Evolutionary conservation across 768 basidiomycete species (phyloP).

Genomic region (Lyophyllum semitale): DNA sequence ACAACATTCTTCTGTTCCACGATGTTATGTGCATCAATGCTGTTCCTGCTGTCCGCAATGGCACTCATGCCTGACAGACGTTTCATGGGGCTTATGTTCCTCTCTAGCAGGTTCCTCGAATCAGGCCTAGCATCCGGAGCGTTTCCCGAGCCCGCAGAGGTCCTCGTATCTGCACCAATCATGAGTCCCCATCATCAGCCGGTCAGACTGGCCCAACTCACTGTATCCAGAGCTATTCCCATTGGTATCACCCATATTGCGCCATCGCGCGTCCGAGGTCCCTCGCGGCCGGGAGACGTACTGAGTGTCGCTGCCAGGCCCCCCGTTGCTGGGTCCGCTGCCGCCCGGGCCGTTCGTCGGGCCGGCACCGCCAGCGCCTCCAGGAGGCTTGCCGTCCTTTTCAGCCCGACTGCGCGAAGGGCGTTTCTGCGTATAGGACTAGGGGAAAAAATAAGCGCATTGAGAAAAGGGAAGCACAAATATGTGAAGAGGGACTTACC

Average conservation of each 20-base stretch:
- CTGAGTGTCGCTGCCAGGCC: slow-evolving; percentile 26
- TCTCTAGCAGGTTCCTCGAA: not conserved
- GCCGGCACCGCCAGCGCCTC: slow-evolving; percentile 37
- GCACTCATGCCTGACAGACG: not conserved
- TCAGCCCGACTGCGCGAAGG: slow-evolving; percentile 59
- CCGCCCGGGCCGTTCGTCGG: slow-evolving; percentile 26
- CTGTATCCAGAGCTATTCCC: slow-evolving; percentile 29
- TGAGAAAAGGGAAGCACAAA: not conserved
- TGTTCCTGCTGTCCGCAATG: not conserved
- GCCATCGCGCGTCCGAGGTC: slow-evolving; percentile 71
- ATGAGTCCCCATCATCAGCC: not conserved
- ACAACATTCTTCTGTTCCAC: not conserved
- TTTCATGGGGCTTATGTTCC: too few relatives aligned
- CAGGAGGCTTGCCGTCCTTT: slow-evolving; percentile 40
- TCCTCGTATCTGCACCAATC: not conserved
- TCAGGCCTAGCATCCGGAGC: not conserved
- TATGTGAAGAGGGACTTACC: slow-evolving; percentile 42
- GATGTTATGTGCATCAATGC: not conserved
- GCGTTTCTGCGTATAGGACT: slow-evolving; percentile 82
- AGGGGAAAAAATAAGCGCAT: slow-evolving; percentile 11
- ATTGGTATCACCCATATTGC: slow-evolving; percentile 27
- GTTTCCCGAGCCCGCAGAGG: not conserved
- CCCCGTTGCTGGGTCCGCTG: slow-evolving; percentile 20
- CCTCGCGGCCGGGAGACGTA: slow-evolving; percentile 61
- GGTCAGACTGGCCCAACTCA: slow-evolving; percentile 19